Conservation (phyloP, 2,329 filamentous ascomycete genomes). For the Helotiales sp. region DNA sequence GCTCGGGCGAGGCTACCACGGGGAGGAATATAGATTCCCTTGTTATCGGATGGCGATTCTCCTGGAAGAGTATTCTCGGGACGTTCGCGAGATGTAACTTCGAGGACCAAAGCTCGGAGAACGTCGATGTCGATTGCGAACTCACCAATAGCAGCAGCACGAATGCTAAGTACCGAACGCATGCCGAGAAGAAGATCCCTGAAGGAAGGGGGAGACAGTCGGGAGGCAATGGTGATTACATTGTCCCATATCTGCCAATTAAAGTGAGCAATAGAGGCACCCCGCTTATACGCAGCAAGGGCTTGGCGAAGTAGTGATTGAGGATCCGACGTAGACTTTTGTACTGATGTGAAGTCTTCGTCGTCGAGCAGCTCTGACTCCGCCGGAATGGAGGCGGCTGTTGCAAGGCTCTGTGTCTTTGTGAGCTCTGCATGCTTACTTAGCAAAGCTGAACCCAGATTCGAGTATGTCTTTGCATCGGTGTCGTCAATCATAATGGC, state of each 20-base stretch:
- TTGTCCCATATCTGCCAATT: slow-evolving; percentile 98
- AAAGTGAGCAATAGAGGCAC: slow-evolving; percentile 77
- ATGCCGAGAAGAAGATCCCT: slow-evolving; percentile 75
- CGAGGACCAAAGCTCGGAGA: slow-evolving; percentile 68
- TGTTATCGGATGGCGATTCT: slow-evolving; percentile 13
- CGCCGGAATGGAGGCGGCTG: slow-evolving; percentile 28
- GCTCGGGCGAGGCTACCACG: slow-evolving; percentile 62
- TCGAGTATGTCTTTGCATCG: slow-evolving; percentile 93
- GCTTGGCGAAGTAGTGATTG: slow-evolving; percentile 66
- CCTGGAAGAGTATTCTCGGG: slow-evolving; percentile 37
- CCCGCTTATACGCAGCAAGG: slow-evolving; percentile 82
- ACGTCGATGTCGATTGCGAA: slow-evolving; percentile 75
- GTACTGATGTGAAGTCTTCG: slow-evolving; percentile 20
- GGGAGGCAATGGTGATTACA: slow-evolving; percentile 81
- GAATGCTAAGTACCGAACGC: slow-evolving; percentile 72
- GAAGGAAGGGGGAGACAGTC: slow-evolving; percentile 73
- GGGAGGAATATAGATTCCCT: slow-evolving; percentile 42
- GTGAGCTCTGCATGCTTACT: slow-evolving; percentile 59
- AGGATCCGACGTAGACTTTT: slow-evolving; percentile 31
- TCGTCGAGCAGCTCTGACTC: slow-evolving; percentile 34
- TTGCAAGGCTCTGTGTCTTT: slow-evolving; percentile 37
- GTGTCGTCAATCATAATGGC: slow-evolving; percentile 83
- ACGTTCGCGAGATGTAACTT: slow-evolving; percentile 56
- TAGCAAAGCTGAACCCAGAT: slow-evolving; percentile 81
- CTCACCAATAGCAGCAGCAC: slow-evolving; percentile 66